Conservation (phyloP, 1,139 yeast genomes). For the Lodderomyces oxycetoniae region DNA sequence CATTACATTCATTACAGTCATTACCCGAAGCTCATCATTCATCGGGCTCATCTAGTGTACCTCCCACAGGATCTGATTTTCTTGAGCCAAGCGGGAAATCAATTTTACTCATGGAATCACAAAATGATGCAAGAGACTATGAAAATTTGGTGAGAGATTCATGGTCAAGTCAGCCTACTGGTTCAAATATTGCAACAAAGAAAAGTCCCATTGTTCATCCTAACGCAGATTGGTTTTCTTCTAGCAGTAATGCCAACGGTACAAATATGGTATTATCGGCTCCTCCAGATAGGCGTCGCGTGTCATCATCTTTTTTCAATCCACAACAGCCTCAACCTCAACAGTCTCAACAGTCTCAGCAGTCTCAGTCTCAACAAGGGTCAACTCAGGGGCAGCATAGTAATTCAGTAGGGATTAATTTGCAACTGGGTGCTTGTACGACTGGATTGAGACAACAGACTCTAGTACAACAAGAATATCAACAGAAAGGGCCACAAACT, state of each 20-base stretch:
- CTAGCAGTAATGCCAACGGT: neutral
- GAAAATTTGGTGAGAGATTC: slow-evolving; percentile 49
- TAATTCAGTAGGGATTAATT: too few relatives aligned
- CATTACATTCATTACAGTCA: slow-evolving; percentile 8
- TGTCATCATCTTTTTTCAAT: slow-evolving; percentile 7
- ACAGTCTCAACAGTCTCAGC: neutral
- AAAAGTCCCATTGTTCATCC: slow-evolving; percentile 1
- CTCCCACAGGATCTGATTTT: slow-evolving; percentile 19
- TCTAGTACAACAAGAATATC: too few relatives aligned
- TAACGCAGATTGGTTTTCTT: neutral
- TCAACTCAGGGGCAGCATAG: too few relatives aligned
- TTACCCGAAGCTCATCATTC: neutral
- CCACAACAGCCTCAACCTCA: slow-evolving; percentile 3
- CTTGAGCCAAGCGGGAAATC: slow-evolving; percentile 49
- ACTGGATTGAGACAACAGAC: too few relatives aligned
- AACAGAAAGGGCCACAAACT: too few relatives aligned
- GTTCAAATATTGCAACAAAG: slow-evolving; percentile 15
- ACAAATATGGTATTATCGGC: slow-evolving; percentile 6
- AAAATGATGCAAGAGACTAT: slow-evolving; percentile 49
- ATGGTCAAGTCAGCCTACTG: slow-evolving; percentile 29
- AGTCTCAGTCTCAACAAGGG: too few relatives aligned
- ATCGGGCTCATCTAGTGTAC: neutral
- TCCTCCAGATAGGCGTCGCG: slow-evolving; percentile 8
- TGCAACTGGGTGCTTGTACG: too few relatives aligned
- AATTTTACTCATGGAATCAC: slow-evolving; percentile 51